Evolutionary conservation across 306 rosid genomes (phyloP).

Genomic region (Herpetospermum pedunculosum): DNA sequence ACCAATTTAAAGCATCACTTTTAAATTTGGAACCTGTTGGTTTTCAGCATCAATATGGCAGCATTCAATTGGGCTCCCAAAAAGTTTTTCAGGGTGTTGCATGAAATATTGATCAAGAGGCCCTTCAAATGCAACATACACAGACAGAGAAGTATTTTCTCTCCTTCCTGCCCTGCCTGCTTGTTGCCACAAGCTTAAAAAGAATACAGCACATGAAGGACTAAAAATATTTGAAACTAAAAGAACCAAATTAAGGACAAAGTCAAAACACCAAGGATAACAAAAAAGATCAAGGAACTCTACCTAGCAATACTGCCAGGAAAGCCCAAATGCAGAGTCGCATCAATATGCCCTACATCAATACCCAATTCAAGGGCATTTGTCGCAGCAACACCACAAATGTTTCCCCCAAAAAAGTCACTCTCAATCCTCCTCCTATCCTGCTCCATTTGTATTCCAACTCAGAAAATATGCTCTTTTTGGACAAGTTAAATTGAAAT

Average conservation of each 20-base stretch:
- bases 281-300: constrained; percentile 2
- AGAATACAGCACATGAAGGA: constrained; percentile 1
- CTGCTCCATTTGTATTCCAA: constrained; percentile 30
- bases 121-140: constrained; percentile 80
- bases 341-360: constrained; percentile 92
- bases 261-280: constrained; percentile 1
- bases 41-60: constrained; percentile 78
- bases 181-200: constrained; percentile 84
- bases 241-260: constrained; percentile 10
- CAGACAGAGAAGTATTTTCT: constrained; percentile 73
- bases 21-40: constrained; percentile 50
- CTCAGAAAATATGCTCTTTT: constrained; percentile 6
- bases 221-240: neutral
- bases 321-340: constrained; percentile 91
- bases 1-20: neutral
- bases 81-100: constrained; percentile 67
- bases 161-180: constrained; percentile 98
- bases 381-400: constrained; percentile 88
- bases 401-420: constrained; percentile 72
- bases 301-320: constrained; percentile 96
- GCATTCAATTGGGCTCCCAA: constrained; percentile 83
- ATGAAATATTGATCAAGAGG: constrained; percentile 95
- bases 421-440: constrained; percentile 84
- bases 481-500: neutral
- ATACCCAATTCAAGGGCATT: constrained; percentile 99